Percentiles rank a stretch among this genome's conserved stretches.
Conservation (phyloP, 495 filamentous ascomycete genomes). For the Penicillium bovifimosum region DNA sequence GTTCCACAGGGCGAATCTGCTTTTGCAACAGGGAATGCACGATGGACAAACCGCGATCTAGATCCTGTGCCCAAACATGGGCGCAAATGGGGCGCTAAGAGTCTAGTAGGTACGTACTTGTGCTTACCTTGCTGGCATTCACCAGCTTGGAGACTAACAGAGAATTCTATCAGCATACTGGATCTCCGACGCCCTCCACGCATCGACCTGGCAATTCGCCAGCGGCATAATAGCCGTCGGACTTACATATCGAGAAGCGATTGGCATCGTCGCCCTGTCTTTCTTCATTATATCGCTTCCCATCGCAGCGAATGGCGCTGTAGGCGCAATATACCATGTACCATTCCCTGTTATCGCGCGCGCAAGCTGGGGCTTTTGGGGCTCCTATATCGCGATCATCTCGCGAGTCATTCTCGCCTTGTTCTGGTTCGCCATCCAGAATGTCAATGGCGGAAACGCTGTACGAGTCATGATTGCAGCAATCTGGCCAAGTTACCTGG, state of each 20-base stretch:
- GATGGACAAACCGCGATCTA: slow-evolving; percentile 43
- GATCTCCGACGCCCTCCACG: slow-evolving; percentile 59
- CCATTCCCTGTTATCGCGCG: slow-evolving; percentile 65
- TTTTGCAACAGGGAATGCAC: slow-evolving; percentile 36
- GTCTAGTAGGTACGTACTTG: slow-evolving; percentile 30
- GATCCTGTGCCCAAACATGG: slow-evolving; percentile 37
- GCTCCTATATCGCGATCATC: slow-evolving; percentile 61
- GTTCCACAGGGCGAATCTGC: slow-evolving; percentile 33
- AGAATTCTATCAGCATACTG: slow-evolving; percentile 47
- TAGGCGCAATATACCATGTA: slow-evolving; percentile 56
- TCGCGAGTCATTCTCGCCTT: slow-evolving; percentile 62
- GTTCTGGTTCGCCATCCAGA: slow-evolving; percentile 70
- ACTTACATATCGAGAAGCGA: slow-evolving; percentile 54
- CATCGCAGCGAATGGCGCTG: slow-evolving; percentile 59
- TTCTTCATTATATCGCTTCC: slow-evolving; percentile 59
- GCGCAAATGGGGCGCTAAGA: slow-evolving; percentile 41
- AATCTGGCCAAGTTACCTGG: slow-evolving; percentile 59
- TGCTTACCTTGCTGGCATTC: not conserved
- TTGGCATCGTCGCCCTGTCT: slow-evolving; percentile 55
- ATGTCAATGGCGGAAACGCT: slow-evolving; percentile 60
- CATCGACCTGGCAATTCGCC: slow-evolving; percentile 57
- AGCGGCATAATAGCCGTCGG: slow-evolving; percentile 59
- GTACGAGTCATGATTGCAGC: slow-evolving; percentile 62
- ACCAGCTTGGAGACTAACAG: not conserved
- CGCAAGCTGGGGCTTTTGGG: slow-evolving; percentile 64